These are phyloP conservation scores for Lagenaria siceraria DNA, from an alignment of 306 rosid species.

Conservation along the genomic window DNA sequence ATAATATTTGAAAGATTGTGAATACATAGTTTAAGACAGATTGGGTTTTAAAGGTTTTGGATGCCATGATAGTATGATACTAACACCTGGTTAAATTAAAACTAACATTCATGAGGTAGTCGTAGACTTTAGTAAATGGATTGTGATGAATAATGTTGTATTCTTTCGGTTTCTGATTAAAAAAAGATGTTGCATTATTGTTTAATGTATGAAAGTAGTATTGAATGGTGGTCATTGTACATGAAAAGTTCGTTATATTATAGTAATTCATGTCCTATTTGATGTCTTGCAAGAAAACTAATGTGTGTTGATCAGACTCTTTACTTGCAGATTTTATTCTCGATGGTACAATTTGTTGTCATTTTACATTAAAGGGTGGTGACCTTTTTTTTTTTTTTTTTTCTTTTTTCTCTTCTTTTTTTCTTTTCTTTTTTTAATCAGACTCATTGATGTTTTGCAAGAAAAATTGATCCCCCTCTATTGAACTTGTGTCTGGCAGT, in stretches of 20 bases:
- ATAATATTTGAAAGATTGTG: not conserved
- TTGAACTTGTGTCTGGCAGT: slow-evolving; percentile 3
- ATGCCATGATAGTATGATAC: not conserved
- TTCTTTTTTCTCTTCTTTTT: not conserved
- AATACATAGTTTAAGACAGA: not conserved
- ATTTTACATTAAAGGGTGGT: slow-evolving; percentile 2
- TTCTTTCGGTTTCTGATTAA: not conserved
- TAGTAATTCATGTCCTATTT: not conserved
- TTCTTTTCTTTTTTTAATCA: not conserved
- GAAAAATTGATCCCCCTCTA: not conserved
- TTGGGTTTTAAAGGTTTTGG: not conserved
- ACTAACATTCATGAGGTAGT: not conserved
- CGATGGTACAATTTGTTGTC: not conserved
- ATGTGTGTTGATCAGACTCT: not conserved
- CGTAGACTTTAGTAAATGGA: not conserved
- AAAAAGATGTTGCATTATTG: not conserved
- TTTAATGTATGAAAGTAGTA: not conserved
- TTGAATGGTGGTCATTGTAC: not conserved
- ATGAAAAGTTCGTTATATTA: not conserved
- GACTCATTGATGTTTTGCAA: not conserved
- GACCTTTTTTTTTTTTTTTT: not conserved
- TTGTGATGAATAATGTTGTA: not conserved
- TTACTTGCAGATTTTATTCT: not conserved
- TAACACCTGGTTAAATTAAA: not conserved
- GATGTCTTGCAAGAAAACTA: slow-evolving; percentile 1